These are phyloP conservation scores for Tephrocybe sp. DNA, from an alignment of 768 basidiomycete species.

Conservation along the genomic window DNA sequence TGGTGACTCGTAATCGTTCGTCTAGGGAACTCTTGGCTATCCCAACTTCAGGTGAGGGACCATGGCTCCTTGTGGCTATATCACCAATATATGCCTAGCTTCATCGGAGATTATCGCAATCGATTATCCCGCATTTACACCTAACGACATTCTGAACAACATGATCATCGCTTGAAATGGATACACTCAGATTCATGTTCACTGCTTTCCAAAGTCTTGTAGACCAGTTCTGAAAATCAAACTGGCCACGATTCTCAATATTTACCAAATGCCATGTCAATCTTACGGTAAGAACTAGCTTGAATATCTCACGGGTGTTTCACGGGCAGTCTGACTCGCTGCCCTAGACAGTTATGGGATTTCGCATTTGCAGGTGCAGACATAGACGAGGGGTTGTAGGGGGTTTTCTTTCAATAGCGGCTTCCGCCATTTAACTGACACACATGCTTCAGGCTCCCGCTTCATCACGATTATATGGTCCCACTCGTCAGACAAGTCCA, in stretches of 20 bases:
- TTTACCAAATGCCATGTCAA: too few relatives aligned
- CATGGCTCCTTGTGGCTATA: background rate
- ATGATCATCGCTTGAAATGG: conserved; percentile 48
- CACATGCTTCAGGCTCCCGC: conserved; percentile 34
- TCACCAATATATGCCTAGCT: conserved; percentile 28
- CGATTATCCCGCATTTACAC: conserved; percentile 40
- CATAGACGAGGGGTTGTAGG: conserved; percentile 38
- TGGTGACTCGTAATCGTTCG: conserved; percentile 58
- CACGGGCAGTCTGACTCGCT: conserved; percentile 40
- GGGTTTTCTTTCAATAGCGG: conserved; percentile 6
- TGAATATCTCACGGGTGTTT: conserved; percentile 54
- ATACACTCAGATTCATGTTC: conserved; percentile 3
- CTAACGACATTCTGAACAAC: conserved; percentile 38
- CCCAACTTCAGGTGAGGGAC: conserved; percentile 49
- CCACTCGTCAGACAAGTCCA: conserved; percentile 49
- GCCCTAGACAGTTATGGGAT: conserved; percentile 50
- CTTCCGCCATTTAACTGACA: background rate
- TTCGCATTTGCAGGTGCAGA: conserved; percentile 57
- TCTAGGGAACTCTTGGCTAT: conserved; percentile 45
- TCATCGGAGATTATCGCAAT: conserved; percentile 54
- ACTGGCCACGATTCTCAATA: conserved; percentile 45
- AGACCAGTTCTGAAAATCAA: conserved; percentile 57
- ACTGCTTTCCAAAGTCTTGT: background rate
- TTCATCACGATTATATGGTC: conserved; percentile 47
- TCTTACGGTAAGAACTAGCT: too few relatives aligned